Base-by-base conservation (phyloP, 768 basidiomycete genomes). In the Leucocoprinus birnbaumii region DNA sequence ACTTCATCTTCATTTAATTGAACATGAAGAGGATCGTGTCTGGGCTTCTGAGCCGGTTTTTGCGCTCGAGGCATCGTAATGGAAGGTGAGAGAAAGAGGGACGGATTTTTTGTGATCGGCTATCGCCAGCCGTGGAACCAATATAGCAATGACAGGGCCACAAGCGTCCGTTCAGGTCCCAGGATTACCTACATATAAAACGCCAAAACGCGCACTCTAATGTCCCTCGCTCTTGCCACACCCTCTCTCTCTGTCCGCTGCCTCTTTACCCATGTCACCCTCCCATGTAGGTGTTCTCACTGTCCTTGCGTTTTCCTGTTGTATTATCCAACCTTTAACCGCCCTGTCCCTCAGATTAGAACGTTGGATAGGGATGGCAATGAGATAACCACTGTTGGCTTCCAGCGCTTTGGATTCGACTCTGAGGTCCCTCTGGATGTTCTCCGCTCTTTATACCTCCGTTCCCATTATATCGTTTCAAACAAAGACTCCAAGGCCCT, bases 391-490 rank as follows among this genome's bases (percentile, higher is more conserved):
- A 75, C 83, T 19, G 94, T 98, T 42, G 95, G 95, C 44, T 84
- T 87, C 66, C 71, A 87, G 59, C 83, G 87, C 53, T 97, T 97
- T 62, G 94, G 92, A 7, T 95, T 98, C 70, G 88, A 97, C 72
- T 87, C 87, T 62, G 83, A 87, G 63, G 90, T 94, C 58, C 68
- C 87, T 56, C 71, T 94, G 62, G 87, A 93, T 59, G 75, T 82
- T 61, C 83, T 96, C 51, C 88, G 94, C 48, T 83, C 87, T n/a
- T 80, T 97, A 44, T 96, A 96, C 73, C 82, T 97, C 40, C 84
- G 91, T 10, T 80, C 89, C 8, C 89, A 90, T 71, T 92, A 91
- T 62, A 79, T 84, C 51, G 67, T 77, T 27, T 75, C 78, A 24
- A 73, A 73, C 7, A 61, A 66, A 37, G 67, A 73, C 35, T 60